phyloP scores from a whole-genome alignment of 1,284 basidiomycete genomes.

The Leccinum pachyderme region DNA sequence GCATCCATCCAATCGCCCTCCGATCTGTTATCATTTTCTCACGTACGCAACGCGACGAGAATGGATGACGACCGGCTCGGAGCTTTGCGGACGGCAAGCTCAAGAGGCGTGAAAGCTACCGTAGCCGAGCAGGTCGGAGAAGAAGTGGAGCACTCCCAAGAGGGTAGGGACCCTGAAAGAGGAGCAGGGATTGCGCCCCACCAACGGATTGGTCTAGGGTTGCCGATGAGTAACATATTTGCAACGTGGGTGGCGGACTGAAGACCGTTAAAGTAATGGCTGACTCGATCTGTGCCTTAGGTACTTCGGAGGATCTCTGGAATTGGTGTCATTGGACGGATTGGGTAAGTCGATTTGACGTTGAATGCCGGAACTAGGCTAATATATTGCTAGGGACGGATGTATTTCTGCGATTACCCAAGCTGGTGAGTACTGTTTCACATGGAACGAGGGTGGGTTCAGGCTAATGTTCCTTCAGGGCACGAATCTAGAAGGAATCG shows the following conservation, averaged over 20 bases:
- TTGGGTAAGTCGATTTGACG: conserved; percentile 56
- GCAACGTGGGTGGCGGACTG: conserved; percentile 50
- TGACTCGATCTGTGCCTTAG: conserved; percentile 36
- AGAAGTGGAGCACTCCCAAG: conserved; percentile 17
- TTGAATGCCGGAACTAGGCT: background rate
- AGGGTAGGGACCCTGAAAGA: conserved; percentile 40
- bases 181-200: conserved; percentile 52
- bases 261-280: background rate
- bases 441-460: background rate
- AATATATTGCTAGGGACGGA: conserved; percentile 60
- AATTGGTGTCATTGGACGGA: conserved; percentile 80
- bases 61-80: conserved; percentile 66
- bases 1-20: conserved; percentile 57
- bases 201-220: conserved; percentile 70
- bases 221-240: conserved; percentile 85
- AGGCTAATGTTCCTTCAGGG: conserved; percentile 47
- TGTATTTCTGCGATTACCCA: conserved; percentile 77
- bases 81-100: conserved; percentile 65
- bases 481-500: conserved; percentile 80
- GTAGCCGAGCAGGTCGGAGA: conserved; percentile 68
- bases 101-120: conserved; percentile 70
- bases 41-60: conserved; percentile 68
- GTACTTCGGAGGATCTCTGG: conserved; percentile 80
- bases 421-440: conserved; percentile 56
- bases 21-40: conserved; percentile 82